These are phyloP conservation scores for Boletus rubropictus DNA, from an alignment of 768 basidiomycete genomes.

Conservation along the genomic window DNA sequence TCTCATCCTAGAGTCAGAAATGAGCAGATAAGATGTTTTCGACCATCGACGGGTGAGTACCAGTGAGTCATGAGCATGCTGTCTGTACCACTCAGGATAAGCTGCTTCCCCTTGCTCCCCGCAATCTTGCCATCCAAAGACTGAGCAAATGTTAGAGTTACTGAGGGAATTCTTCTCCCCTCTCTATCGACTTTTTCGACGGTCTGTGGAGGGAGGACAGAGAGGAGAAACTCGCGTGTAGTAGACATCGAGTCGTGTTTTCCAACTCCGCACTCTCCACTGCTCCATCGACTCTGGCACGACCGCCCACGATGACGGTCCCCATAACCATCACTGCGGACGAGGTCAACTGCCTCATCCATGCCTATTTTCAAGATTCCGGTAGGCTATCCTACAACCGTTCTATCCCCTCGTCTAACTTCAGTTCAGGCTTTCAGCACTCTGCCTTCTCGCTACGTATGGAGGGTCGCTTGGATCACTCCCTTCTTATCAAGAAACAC, in stretches of 20 bases:
- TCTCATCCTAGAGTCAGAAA: conserved; percentile 59
- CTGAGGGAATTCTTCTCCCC: conserved; percentile 40
- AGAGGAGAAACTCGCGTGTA: conserved; percentile 25
- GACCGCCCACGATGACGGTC: conserved; percentile 29
- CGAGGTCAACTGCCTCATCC: conserved; percentile 80
- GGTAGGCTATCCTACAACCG: conserved; percentile 37
- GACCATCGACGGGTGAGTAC: conserved; percentile 34
- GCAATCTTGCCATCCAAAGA: conserved; percentile 88
- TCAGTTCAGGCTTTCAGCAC: conserved; percentile 62
- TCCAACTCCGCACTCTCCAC: conserved; percentile 24
- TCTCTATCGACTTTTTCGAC: conserved; percentile 13
- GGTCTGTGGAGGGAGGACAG: conserved; percentile 20
- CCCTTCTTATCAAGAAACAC: conserved; percentile 62
- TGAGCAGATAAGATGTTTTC: background rate
- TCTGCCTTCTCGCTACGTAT: conserved; percentile 76
- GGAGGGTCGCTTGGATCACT: conserved; percentile 67
- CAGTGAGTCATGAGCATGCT: conserved; percentile 94
- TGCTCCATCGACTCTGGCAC: background rate
- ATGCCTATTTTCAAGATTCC: conserved; percentile 79
- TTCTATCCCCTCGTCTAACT: conserved; percentile 7
- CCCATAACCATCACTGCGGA: conserved; percentile 68
- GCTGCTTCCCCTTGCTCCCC: conserved; percentile 62
- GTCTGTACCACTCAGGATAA: conserved; percentile 78
- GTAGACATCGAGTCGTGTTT: conserved; percentile 11
- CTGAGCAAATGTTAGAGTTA: conserved; percentile 84